Base-by-base conservation (phyloP, 1,139 yeast genomes). In the Sporopachydermia cereana region DNA sequence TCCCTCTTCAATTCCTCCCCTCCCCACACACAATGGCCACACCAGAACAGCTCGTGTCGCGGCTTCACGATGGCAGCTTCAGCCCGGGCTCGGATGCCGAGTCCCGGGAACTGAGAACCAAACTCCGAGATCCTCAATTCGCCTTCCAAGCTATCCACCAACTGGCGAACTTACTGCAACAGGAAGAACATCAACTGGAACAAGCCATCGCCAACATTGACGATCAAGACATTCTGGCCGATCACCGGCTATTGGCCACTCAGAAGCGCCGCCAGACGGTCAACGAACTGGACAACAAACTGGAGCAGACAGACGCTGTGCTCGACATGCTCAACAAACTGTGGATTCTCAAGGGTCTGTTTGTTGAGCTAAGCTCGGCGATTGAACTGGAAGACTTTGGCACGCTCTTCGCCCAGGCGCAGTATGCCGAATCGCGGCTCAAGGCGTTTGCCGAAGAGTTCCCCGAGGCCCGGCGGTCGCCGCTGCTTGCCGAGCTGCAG, bases 341-440 rank as follows among this genome's bases (percentile, higher is more conserved):
- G 17, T 34, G 39, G 39, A 34, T 34, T 34, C 9, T 34, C 39
- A 34, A 34, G 22, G 39, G 39, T 12, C 39, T 34, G 22, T 34
- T 34, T 34, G 39, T 34, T 5, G 39, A 34, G 17, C 39, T 34
- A 21, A n/a, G 17, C 9, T 34, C 39, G 18, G 18, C 39, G 7
- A 7, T 34, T 12, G 12, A 34, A n/a, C 22, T 34, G 12, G 39
- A 34, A 34, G 39, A 34, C 17, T 34, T 34, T n/a, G 39, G 9
- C 22, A n/a, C 39, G 9, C 17, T 34, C 39, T 34, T 16, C n/a
- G 12, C 39, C 5, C 39, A 34, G 17, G 39, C 39, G 12, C 12
- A 34, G 5, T 34, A 34, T n/a, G 17, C 39, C 17, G 39, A 34
- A 16, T 7, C 39, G n/a, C 9, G 17, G 22, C 39, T 34, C 22